phyloP scores from a whole-genome alignment of 2,329 filamentous ascomycete species.

The Colletotrichum kahawae region DNA sequence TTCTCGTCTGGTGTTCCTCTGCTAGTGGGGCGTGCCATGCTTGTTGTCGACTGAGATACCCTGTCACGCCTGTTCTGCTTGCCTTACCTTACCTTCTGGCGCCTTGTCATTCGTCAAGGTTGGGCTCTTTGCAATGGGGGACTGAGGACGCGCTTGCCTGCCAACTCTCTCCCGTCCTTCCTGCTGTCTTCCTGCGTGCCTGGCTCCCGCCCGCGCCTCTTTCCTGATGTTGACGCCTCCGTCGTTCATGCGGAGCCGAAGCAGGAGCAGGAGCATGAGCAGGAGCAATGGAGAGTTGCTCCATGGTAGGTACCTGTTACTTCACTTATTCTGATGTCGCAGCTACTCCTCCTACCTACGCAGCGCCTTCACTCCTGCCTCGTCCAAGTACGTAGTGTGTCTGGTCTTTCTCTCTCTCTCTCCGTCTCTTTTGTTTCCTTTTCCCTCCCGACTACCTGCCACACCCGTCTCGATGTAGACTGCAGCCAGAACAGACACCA shows the following conservation, averaged over 20 bases:
- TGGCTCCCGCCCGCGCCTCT: not conserved
- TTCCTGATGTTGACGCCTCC: not conserved
- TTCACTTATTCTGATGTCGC: not conserved
- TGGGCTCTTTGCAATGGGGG: not conserved
- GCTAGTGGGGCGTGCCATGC: slow-evolving; percentile 10
- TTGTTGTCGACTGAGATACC: not conserved
- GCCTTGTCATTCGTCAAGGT: not conserved
- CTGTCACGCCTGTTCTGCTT: not conserved
- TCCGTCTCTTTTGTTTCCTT: not conserved
- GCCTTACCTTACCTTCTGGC: not conserved
- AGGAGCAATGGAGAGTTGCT: not conserved
- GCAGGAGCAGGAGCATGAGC: not conserved
- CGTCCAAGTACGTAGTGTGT: not conserved
- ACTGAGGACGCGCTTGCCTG: not conserved
- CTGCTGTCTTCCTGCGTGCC: not conserved
- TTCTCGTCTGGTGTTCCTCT: slow-evolving; percentile 6
- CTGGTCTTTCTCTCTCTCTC: not conserved
- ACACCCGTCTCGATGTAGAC: not conserved
- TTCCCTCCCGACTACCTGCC: not conserved
- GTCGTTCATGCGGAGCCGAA: slow-evolving; percentile 10
- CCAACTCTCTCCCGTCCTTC: not conserved
- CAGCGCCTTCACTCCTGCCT: not conserved
- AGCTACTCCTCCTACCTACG: not conserved
- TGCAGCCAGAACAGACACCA: not conserved
- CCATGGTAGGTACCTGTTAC: not conserved